Base-by-base conservation (phyloP, 208 protist genomes). In the Trypanosoma caninum region DNA sequence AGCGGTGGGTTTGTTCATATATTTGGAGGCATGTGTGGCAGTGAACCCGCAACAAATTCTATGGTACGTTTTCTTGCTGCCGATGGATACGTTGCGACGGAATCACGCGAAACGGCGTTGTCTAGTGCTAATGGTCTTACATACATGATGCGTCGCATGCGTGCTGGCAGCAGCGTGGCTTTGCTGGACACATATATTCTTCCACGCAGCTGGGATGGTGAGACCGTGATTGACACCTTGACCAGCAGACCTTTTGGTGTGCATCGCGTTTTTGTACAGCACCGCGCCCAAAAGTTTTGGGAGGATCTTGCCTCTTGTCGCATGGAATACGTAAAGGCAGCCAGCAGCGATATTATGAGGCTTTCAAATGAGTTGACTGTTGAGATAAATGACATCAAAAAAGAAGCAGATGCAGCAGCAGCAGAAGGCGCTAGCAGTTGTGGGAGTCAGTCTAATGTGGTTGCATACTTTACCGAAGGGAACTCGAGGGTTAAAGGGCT, bases 1-100 rank as follows among this genome's bases (percentile, higher is more conserved):
- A 69, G 55, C 42, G 86, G 83, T 14, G 86, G 86, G 23, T 93
- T 93, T 65, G 76, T 90, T n/a, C 89, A 90, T 63, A 66, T 89
- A 14, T 93, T 93, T 58, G 86, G 86, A 14, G 86, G 86, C 40
- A 67, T 86, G 33, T 73, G 74, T 60, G 80, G 80, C 0, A 65
- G 72, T 9, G 86, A 87, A 60, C 72, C 80, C 27, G 78, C 78
- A 46, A 87, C 77, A 10, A 93, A 90, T 61, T 69, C 74, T 42
- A 79, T 86, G 73, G 67, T 90, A 2, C 82, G 82, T 27, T 89
- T 89, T 73, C 76, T 93, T 42, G 82, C 82, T n/a, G 79, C 82
- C 6, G 86, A 93, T 60, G 82, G 86, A 9, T 89, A 85, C 67
- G 71, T 84, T 55, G 72, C 72, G 1, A 66, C 60, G 34, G 72